Evolutionary conservation across 2,329 filamentous ascomycete genomes (phyloP), one percentile per base, ranked within the genome.

Genomic region (Coniochaeta pulveracea): DNA sequence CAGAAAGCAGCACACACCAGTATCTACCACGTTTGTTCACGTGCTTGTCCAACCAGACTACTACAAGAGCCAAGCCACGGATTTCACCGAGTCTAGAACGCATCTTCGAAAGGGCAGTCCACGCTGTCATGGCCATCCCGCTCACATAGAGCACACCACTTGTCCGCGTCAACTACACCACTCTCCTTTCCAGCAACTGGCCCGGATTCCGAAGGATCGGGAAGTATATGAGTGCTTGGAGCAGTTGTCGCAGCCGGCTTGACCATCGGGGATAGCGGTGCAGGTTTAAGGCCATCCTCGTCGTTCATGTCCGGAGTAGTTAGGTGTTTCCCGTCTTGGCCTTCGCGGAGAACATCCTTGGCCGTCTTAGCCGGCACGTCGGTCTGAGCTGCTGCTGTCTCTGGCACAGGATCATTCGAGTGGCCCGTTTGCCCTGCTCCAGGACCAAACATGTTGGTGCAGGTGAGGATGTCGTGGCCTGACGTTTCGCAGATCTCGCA

Each of bases 141-240:
- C 64, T 98, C 91, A 54, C 91, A 98, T 27, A 96, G 66, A 11
- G 91, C 91, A 57, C 91, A 98, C 91, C 91, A 98, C 60, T 94
- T 95, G 40, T 80, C 73, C 35, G 79, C 74, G 48, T 96, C 85
- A 43, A 89, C 67, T 29, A 84, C 62, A 1, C 82, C 81, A 35
- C 77, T 85, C 43, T 80, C 75, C 60, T 85, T 89, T 34, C 84
- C 84, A 4, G 83, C 80, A 16, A 85, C 70, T 2, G 83, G 78
- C 3, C 75, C 76, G 34, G 66, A 68, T 34, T 77, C 76, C 63
- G 75, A 72, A 6, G 68, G 70, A 47, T 76, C 78, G 4, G 74
- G 72, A 33, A 75, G 55, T 33, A 68, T 64, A 42, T 59, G 60
- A 39, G 65, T 55, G 11, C 54, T 48, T 9, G 69, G 55, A 36